Conservation (phyloP, 305 asterid genomes). For the Rubia peregrina region DNA sequence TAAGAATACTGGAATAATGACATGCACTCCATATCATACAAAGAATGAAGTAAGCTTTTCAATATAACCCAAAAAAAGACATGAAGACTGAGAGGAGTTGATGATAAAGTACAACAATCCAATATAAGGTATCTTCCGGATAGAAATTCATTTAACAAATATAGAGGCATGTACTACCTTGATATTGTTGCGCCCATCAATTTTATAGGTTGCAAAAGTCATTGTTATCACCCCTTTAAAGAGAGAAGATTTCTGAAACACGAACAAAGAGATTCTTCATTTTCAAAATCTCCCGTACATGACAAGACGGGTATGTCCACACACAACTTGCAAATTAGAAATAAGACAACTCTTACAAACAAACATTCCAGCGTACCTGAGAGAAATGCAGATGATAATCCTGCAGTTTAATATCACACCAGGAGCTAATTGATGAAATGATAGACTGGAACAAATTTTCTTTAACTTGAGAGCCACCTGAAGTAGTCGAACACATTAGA, state of each 20-base stretch:
- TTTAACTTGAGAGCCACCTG: constrained; percentile 40
- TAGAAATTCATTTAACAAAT: constrained; percentile 13
- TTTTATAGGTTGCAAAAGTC: constrained; percentile 48
- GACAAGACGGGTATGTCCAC: not conserved
- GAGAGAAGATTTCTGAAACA: constrained; percentile 52
- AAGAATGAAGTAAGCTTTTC: not conserved
- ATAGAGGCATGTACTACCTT: constrained; percentile 38
- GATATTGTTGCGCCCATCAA: constrained; percentile 35
- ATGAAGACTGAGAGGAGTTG: constrained; percentile 13
- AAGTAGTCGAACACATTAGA: constrained; percentile 46
- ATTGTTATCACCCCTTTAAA: constrained; percentile 64
- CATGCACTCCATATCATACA: not conserved
- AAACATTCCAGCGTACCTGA: constrained; percentile 42
- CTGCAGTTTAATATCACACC: constrained; percentile 83
- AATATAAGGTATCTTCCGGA: not conserved
- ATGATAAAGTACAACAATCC: constrained; percentile 11
- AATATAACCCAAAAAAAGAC: not conserved
- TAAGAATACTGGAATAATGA: not conserved
- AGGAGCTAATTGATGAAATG: constrained; percentile 58
- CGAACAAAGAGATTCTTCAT: constrained; percentile 5
- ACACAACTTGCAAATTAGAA: not conserved
- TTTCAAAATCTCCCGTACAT: not conserved
- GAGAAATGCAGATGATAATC: constrained; percentile 77
- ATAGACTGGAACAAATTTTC: constrained; percentile 57
- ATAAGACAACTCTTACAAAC: no score